Evolutionary conservation across 495 filamentous ascomycete genomes (phyloP).

Genomic region (Daldinia bambusicola): DNA sequence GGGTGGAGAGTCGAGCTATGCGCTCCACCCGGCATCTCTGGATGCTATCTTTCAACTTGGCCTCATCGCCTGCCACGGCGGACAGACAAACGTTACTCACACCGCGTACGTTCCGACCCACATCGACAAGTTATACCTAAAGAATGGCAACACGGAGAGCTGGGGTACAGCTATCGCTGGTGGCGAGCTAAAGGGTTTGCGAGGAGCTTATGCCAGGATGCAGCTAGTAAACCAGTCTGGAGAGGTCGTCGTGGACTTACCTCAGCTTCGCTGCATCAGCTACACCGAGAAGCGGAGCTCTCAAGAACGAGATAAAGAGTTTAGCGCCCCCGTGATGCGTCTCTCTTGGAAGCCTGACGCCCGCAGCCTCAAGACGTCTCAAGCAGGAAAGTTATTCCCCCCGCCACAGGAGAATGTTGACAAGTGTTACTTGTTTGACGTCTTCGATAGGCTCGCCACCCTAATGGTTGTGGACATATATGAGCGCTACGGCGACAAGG

Average conservation of each 20-base stretch:
- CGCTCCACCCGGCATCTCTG: constrained; percentile 54
- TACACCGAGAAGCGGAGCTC: constrained; percentile 8
- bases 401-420: constrained; percentile 26
- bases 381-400: constrained; percentile 14
- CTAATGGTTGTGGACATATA: constrained; percentile 18
- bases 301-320: not conserved
- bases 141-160: constrained; percentile 33
- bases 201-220: constrained; percentile 18
- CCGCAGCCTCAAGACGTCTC: constrained; percentile 11
- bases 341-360: constrained; percentile 36
- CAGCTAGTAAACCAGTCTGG: not conserved
- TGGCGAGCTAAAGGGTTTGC: constrained; percentile 14
- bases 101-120: constrained; percentile 23
- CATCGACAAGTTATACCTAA: constrained; percentile 13
- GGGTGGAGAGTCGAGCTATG: constrained; percentile 44
- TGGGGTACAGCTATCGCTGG: constrained; percentile 16
- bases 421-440: not conserved
- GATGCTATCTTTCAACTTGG: constrained; percentile 42
- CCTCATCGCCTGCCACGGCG: constrained; percentile 40
- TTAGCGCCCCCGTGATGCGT: constrained; percentile 20
- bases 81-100: constrained; percentile 3
- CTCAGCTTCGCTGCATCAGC: constrained; percentile 5
- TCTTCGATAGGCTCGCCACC: not conserved
- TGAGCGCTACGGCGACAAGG: not conserved
- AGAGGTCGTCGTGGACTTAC: not conserved